phyloP scores from a whole-genome alignment of 768 basidiomycete genomes.

The Chalciporus piperatus region DNA sequence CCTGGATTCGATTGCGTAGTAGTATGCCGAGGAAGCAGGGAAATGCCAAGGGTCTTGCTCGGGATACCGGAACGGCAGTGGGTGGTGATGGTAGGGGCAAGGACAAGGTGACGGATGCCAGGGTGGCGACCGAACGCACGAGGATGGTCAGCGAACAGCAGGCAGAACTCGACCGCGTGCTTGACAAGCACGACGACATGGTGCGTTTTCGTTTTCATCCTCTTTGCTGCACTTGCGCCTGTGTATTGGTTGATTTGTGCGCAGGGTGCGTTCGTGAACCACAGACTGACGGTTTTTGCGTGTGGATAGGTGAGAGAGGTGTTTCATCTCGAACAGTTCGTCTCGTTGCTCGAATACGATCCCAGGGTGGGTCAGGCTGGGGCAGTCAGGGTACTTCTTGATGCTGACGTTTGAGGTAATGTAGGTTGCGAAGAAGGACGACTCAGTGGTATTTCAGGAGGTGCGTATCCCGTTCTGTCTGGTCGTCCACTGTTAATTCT shows the following conservation, averaged over 20 bases:
- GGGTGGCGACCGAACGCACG: conserved; percentile 36
- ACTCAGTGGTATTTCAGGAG: conserved; percentile 67
- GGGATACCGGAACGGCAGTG: background rate
- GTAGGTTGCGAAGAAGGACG: conserved; percentile 72
- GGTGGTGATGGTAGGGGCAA: background rate
- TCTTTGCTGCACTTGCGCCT: background rate
- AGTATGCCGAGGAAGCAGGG: conserved; percentile 24
- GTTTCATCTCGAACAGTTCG: conserved; percentile 86
- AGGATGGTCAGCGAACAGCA: conserved; percentile 59
- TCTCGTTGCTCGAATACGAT: conserved; percentile 72
- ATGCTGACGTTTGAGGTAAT: conserved; percentile 1
- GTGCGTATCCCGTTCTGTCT: conserved; percentile 40
- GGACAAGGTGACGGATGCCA: conserved; percentile 13
- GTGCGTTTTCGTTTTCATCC: conserved; percentile 44
- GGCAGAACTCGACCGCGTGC: conserved; percentile 52
- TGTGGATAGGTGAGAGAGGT: conserved; percentile 68
- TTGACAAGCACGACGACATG: conserved; percentile 69
- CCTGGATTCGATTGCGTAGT: background rate
- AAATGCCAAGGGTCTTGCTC: conserved; percentile 1
- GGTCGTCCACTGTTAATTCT: conserved; percentile 2
- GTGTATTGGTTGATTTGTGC: background rate
- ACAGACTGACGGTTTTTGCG: conserved; percentile 1
- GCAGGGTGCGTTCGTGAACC: background rate
- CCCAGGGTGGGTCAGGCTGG: conserved; percentile 52
- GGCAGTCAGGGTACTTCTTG: background rate